phyloP scores from a whole-genome alignment of 2,329 filamentous ascomycete genomes.

The Tolypocladium sp. region DNA sequence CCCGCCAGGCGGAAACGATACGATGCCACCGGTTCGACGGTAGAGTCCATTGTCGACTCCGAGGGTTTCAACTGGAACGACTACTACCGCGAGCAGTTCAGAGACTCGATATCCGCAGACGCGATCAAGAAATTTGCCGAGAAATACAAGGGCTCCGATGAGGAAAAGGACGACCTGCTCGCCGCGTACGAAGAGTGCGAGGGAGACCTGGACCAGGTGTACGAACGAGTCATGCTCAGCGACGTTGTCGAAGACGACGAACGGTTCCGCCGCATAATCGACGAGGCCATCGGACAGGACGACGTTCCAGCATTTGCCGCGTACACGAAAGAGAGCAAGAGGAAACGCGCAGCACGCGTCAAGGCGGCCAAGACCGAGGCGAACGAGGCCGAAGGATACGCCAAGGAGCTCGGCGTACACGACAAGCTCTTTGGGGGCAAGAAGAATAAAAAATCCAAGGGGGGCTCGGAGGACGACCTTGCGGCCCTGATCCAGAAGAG shows the following conservation, averaged over 20 bases:
- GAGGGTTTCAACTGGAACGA: conserved; percentile 84
- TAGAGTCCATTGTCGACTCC: conserved; percentile 67
- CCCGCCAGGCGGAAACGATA: conserved; percentile 72
- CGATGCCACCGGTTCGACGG: conserved; percentile 81
- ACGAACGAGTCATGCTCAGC: conserved; percentile 79
- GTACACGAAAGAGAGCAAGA: conserved; percentile 68
- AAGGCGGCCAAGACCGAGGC: conserved; percentile 58
- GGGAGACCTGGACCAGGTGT: conserved; percentile 70
- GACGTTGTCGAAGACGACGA: conserved; percentile 77
- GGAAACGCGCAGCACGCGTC: conserved; percentile 47
- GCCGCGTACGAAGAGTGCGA: conserved; percentile 62
- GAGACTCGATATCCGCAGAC: conserved; percentile 63
- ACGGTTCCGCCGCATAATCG: conserved; percentile 71
- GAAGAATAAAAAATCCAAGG: conserved; percentile 35
- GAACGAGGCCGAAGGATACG: conserved; percentile 64
- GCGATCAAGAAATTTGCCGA: conserved; percentile 67
- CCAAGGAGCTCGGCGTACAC: conserved; percentile 65
- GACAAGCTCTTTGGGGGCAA: conserved; percentile 54
- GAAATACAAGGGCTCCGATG: conserved; percentile 76
- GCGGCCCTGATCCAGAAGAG: conserved; percentile 67
- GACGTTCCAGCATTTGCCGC: conserved; percentile 57
- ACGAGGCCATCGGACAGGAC: conserved; percentile 64
- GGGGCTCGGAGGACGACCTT: conserved; percentile 43
- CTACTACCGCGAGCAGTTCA: conserved; percentile 81
- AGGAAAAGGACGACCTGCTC: conserved; percentile 74